Evolutionary conservation across 257 asterid species (phyloP), one percentile per base, ranked within the genome.

Genomic region (Schizonepeta tenuifolia): DNA sequence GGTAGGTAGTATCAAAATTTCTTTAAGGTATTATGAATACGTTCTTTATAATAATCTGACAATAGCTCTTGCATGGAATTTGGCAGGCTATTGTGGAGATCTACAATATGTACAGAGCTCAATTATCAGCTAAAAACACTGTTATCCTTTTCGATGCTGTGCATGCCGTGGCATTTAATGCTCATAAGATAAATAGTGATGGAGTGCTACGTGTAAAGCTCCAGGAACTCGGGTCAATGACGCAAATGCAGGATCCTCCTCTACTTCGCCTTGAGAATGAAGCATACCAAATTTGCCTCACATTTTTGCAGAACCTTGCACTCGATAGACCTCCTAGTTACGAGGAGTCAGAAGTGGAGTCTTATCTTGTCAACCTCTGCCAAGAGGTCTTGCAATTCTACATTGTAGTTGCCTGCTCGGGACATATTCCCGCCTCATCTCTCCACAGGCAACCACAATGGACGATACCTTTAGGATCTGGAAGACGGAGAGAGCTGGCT

Each of bases 211-310:
- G 96, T 58, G 73, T 84, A 51, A 92, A 83, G 86, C 90, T 92
- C 21, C 98, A 79, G 73, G 97, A 87, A 76, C 84, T 95, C 18
- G 92, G 94, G 35, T 74, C 98, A 63, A 75, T 95, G 79, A 85
- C 93, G 28, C 98, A 95, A 79, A 86, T 95, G 99, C 99, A 95
- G 79, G 99, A 95, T 81, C 99, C 99, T n/a, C 99, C 98, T 18
- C 88, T 95, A 35, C 86, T 95, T 47, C 98, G 96, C 70, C 97
- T 92, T 3, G 99, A 95, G 86, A 95, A 92, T 9, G 99, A 95
- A 85, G 83, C 97, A 24, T 95, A 92, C 85, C 99, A 95, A 76
- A 89, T 87, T 21, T 92, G 97, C 84, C 97, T 95, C 79, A 80
- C 96, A 13, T 83, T 90, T 28, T 65, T 95, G 69, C 97, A 92